Evolutionary conservation across 2,329 filamentous ascomycete species (phyloP), one percentile per base, ranked within the genome.

Genomic region (Penicillium fuscoglaucum): DNA sequence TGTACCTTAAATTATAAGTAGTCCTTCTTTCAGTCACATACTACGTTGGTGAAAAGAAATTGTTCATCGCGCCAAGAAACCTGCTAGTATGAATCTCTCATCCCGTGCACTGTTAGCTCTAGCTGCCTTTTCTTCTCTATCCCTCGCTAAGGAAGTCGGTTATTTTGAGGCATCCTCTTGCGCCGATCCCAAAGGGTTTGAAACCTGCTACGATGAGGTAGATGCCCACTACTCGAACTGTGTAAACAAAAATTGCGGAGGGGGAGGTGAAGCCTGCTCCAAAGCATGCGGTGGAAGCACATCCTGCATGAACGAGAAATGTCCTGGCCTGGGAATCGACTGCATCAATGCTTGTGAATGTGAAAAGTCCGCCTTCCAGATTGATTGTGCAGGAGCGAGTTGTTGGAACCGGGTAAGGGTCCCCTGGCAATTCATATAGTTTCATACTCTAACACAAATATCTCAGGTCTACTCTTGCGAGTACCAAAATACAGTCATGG

Each of bases 281-380:
- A 49, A 57, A 4, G 33, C 47, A 17, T 62, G 61, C 24, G 43
- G 55, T 28, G 61, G 55, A 17, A 61, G 52, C 29, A 33, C 8
- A 12, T 35, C 40, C 8, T 64, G 61, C 33, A 62, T 64, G 55
- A 35, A 35, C 2, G 13, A 37, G 12, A 19, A 57, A 39, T 62
- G 55, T 26, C 60, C 61, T 1, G 55, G 47, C 17, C 19, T 59
- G 8, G 57, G 58, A 28, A 44, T 55, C 4, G 61, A 66, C 12
- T 66, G 63, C 19, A 59, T 66, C 15, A 57, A 59, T n/a, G 56
- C 47, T 6, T 66, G 65, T n/a, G 51, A 40, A 6, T 66, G 62
- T n/a, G 53, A 54, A 10, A 53, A 33, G 24, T 49, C 52, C 3
- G 39, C 39, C 1, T 37, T 47, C 10, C 39, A 61, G 13, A 59